A percentile compares a stretch with the other conserved stretches of the same genome.
These are phyloP conservation scores for Cladophialophora chaetospira DNA, from an alignment of 2,329 filamentous ascomycete species.

Conservation along the genomic window DNA sequence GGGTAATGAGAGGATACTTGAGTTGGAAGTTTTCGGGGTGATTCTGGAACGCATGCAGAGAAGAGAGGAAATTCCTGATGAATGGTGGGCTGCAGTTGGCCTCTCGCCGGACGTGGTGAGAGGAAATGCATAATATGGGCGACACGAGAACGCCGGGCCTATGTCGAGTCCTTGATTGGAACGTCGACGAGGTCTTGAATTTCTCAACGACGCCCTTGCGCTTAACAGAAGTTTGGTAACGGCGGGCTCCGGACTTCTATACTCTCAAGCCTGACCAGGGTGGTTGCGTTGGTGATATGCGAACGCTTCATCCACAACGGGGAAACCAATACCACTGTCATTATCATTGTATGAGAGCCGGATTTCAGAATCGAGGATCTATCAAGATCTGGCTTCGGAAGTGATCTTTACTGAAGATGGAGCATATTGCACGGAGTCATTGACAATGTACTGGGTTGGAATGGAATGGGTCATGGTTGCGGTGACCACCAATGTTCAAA, in stretches of 20 bases:
- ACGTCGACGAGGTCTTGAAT: not conserved
- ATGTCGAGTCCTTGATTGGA: not conserved
- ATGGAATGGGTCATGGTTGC: no score
- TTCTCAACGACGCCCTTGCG: not conserved
- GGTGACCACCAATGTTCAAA: no score
- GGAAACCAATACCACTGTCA: not conserved
- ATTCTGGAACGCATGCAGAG: slow-evolving; percentile 71
- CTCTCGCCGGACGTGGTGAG: slow-evolving; percentile 46
- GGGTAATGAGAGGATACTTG: slow-evolving; percentile 25
- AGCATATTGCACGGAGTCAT: no score
- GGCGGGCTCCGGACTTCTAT: no score
- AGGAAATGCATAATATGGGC: slow-evolving; percentile 12
- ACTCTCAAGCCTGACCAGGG: no score
- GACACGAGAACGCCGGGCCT: not conserved
- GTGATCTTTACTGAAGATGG: no score
- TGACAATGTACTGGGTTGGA: no score
- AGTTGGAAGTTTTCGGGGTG: slow-evolving; percentile 66
- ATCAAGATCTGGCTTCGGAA: not conserved
- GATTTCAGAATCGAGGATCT: not conserved
- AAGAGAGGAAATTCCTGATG: slow-evolving; percentile 75
- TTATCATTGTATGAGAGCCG: no score
- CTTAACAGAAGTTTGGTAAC: no score
- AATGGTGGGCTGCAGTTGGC: slow-evolving; percentile 76
- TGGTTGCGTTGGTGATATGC: no score
- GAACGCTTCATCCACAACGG: no score